Evolutionary conservation across 495 filamentous ascomycete genomes (phyloP), one percentile per base, ranked within the genome.

Genomic region (Achaetomiella virescens): DNA sequence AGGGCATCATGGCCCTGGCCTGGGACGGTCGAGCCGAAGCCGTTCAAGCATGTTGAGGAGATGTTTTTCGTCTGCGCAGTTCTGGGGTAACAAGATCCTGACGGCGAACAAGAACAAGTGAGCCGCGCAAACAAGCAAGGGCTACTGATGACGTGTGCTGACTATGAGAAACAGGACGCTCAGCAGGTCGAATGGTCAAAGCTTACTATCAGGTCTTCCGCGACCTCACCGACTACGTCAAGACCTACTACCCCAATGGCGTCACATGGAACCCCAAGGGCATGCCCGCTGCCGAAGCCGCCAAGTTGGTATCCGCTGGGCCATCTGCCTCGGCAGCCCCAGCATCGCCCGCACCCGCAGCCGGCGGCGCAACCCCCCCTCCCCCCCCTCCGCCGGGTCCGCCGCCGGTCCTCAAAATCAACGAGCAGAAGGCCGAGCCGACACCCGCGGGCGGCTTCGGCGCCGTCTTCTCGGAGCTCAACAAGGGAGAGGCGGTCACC

Each of bases 51-150:
- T 59, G 84, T 97, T 36, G 78, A 78, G 27, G 92, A 95, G 45
- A 83, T 84, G 45, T 72, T 93, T n/a, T 8, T 83, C 82, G 22
- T 84, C 88, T 46, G 87, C 91, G 25, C 81, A 96, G 68, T 95
- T 89, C 73, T 96, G 84, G 58, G 95, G 93, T 2, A 96, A 98
- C 75, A 82, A 88, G 54, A 87, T 98, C 36, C 70, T 97, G 56
- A 91, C 86, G 65, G 85, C 90, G 56, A 84, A 88, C 71, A 97
- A 92, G 75, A 90, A 93, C 48, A 92, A 90, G 91, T 95, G 72
- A 59, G 85, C n/a, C 33, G 14, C 15, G 7, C 10, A 1, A 36
- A 21, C 5, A 31, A 25, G 7, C 12, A 36, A 25, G 20, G 17
- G n/a, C 5, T 2, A 1, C 0, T 12, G 9, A 18, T 15, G 11